Conservation (phyloP, 148 eudicot species). For the Chenopodium album region DNA sequence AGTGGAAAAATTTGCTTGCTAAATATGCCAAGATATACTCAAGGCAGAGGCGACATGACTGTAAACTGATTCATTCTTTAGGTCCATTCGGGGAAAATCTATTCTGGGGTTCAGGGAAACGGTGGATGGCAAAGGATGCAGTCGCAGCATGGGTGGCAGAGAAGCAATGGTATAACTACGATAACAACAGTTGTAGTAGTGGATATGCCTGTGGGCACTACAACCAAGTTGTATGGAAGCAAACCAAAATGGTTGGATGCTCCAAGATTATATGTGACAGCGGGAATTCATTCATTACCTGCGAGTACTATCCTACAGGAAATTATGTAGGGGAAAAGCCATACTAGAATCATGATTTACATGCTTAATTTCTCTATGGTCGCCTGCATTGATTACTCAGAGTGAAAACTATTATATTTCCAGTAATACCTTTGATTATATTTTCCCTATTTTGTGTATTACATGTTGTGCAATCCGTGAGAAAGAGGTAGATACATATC, state of each 20-base stretch:
- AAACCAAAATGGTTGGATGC: constrained; percentile 27
- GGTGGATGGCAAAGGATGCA: constrained; percentile 24
- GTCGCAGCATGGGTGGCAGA: constrained; percentile 34
- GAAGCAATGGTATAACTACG: constrained; percentile 31
- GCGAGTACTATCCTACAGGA: constrained; percentile 35
- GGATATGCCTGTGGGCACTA: constrained; percentile 27
- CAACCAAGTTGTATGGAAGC: constrained; percentile 25
- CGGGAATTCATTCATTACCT: constrained; percentile 25
- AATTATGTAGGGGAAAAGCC: constrained; percentile 31
- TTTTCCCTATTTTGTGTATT: neutral
- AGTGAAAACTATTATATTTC: neutral
- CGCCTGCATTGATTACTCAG: neutral
- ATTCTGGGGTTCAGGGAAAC: constrained; percentile 21
- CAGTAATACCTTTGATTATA: neutral
- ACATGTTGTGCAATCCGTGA: neutral
- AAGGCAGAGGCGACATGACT: constrained; percentile 21
- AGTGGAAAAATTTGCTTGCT: constrained; percentile 24
- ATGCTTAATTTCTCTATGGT: neutral
- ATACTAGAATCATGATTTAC: constrained; percentile 16
- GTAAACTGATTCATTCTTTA: constrained; percentile 24
- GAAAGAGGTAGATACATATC: neutral
- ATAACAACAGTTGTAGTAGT: constrained; percentile 2
- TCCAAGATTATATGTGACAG: constrained; percentile 29
- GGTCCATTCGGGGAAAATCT: constrained; percentile 26
- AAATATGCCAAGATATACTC: constrained; percentile 30